Evolutionary conservation across 768 basidiomycete genomes (phyloP).

Genomic region (Artomyces pyxidatus): DNA sequence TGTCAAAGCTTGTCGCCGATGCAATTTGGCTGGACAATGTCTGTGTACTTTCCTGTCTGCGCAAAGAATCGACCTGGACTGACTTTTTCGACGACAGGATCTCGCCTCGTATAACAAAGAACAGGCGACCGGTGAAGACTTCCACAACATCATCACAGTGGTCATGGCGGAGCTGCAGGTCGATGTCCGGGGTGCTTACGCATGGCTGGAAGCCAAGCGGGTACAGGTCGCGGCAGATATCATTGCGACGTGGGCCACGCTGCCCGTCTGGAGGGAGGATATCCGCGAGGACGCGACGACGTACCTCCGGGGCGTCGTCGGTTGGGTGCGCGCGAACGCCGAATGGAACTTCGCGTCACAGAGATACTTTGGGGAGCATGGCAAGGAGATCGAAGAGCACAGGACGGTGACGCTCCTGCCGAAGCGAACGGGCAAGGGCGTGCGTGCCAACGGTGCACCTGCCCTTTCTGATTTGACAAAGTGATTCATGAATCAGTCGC

Average conservation of each 20-base stretch:
- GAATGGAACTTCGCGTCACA: slow-evolving; percentile 68
- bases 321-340: slow-evolving; percentile 66
- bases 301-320: slow-evolving; percentile 56
- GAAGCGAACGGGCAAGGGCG: neutral
- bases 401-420: neutral
- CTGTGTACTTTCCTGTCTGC: slow-evolving; percentile 1
- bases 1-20: slow-evolving; percentile 43
- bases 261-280: slow-evolving; percentile 59
- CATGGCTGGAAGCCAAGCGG: slow-evolving; percentile 51
- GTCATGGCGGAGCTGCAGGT: slow-evolving; percentile 55
- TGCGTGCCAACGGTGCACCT: too few species aligned
- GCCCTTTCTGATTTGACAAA: too few species aligned
- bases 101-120: slow-evolving; percentile 73
- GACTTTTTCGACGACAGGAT: slow-evolving; percentile 35
- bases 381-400: slow-evolving; percentile 44
- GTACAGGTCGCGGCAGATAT: slow-evolving; percentile 43
- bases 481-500: too few species aligned
- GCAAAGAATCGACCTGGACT: slow-evolving; percentile 4
- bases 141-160: slow-evolving; percentile 67
- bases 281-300: slow-evolving; percentile 48
- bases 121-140: slow-evolving; percentile 54
- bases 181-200: slow-evolving; percentile 52
- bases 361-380: slow-evolving; percentile 59
- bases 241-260: slow-evolving; percentile 26
- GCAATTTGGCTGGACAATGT: slow-evolving; percentile 36